Evolutionary conservation across 78 protist genomes (phyloP).

Genomic region (Capsaspora owczarzaki): DNA sequence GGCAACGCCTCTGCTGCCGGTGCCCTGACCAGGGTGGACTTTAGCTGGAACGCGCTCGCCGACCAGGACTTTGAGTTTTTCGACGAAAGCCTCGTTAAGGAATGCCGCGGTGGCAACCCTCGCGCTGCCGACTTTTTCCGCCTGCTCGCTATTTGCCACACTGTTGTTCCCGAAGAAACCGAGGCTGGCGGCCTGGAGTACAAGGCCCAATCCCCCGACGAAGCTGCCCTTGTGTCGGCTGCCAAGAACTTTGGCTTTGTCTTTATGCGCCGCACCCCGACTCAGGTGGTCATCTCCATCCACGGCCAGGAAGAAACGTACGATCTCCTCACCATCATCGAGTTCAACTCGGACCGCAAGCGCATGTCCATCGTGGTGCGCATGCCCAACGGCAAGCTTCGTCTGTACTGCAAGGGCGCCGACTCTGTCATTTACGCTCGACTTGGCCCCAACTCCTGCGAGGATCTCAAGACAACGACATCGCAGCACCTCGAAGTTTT

Average conservation of each 20-base stretch:
- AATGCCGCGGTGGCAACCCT: not conserved
- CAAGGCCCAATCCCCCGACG: constrained; percentile 64
- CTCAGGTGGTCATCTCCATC: not conserved
- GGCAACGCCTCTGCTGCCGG: no score
- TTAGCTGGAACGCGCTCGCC: not conserved
- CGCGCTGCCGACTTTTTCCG: constrained; percentile 26
- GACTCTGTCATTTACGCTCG: constrained; percentile 50
- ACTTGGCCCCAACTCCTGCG: constrained; percentile 21
- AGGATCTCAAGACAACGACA: not conserved
- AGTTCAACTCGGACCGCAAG: constrained; percentile 79
- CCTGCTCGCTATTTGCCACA: constrained; percentile 77
- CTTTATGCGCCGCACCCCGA: constrained; percentile 7
- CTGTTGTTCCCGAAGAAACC: constrained; percentile 45
- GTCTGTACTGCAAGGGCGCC: constrained; percentile 73
- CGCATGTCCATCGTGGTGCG: constrained; percentile 77
- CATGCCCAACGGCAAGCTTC: constrained; percentile 40
- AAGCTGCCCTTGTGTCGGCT: constrained; percentile 57
- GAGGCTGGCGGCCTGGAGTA: constrained; percentile 4
- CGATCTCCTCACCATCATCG: constrained; percentile 57
- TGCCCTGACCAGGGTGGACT: no score
- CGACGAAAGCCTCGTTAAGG: not conserved
- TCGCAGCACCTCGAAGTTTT: not conserved
- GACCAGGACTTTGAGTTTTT: not conserved
- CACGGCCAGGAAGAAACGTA: constrained; percentile 27
- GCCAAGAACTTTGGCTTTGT: constrained; percentile 62